Evolutionary conservation across 2,329 filamentous ascomycete genomes (phyloP), one percentile per base, ranked within the genome.

Genomic region (Pseudopyrenochaeta lycopersici): DNA sequence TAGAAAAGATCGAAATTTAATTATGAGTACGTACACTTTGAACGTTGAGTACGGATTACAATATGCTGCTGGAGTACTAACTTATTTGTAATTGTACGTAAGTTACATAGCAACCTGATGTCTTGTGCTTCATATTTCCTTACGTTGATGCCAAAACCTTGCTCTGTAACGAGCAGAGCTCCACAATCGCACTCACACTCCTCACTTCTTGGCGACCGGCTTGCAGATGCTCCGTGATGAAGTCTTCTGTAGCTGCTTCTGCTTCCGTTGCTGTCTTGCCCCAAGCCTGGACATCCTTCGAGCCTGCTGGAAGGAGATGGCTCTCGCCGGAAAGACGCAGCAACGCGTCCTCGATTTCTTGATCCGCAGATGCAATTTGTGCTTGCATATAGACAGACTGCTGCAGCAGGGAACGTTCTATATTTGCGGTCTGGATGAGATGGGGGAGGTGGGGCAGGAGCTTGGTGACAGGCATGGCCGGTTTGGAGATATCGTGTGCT

Each of bases 241-340:
- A 52, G 0, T 55, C 35, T 11, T 62, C 54, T 3, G 64, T 72
- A 2, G 49, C 51, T 10, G 42, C 38, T 29, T 68, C 68, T 1
- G 64, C 58, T 20, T 71, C 61, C 12, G 14, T 47, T 5, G 67
- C 68, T 10, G 62, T 57, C 32, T 55, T 66, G 1, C 62, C 63
- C 72, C 72, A 75, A 2, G 60, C 58, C 4, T 45, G 52, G 1
- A 68, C 60, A n/a, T 64, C 61, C 35, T 67, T 67, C 3, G 64
- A 60, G 1, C 69, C 70, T n/a, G 69, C 71, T 9, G 71, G 66
- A 4, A 77, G 57, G 9, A 78, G 56, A 47, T 76, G 74, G 51
- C 74, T 77, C 58, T 78, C 76, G 15, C 67, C 73, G 0, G 75
- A 72, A 1, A 78, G 63, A 5, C 75, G 66, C 4, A 69, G 56